Base-by-base conservation (phyloP, 495 filamentous ascomycete genomes). In the Podospora tetraspora region DNA sequence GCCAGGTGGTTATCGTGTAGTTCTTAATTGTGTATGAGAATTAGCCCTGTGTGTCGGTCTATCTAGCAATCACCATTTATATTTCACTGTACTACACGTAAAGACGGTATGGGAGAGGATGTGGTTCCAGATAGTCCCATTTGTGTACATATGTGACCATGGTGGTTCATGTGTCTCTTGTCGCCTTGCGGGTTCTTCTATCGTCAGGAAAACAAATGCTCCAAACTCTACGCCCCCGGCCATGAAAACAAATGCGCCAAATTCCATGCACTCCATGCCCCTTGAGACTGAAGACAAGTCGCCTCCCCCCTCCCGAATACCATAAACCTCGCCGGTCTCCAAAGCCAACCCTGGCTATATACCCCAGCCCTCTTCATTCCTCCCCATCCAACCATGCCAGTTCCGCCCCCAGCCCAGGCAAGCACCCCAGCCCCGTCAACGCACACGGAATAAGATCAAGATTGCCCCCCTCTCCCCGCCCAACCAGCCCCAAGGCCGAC, bases 361-460 rank as follows among this genome's bases (percentile, higher is more conserved):
- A 25, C 25, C 25, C 25, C 25, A 25, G 25, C 4, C 4, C 25
- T 3, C 25, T 25, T 25, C 25, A 25, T 3, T 37, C 59, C 12
- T 30, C 27, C 22, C 32, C 59, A 3, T n/a, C 22, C 59, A 63
- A 24, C 64, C 27, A 8, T 16, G 59, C 56, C 21, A 72, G 24
- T 19, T 21, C 68, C 57, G 68, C 66, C 52, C 62, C 66, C 32
- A 69, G 24, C 37, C 34, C 9, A 0, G 70, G 68, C 16, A 72
- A 13, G 61, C 70, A 68, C 25, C 70, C 70, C 23, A 64, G 29
- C 0, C 68, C 70, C 22, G 59, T 60, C 65, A 72, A 58, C 59
- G 66, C 66, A 52, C 69, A 16, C 59, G 69, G 69, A 19, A 16
- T 6, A 37, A 24, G 57, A 34, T 61, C 61, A 22, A 8, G 11